phyloP scores from a whole-genome alignment of 1,284 basidiomycete genomes.

The Trametes sp. region DNA sequence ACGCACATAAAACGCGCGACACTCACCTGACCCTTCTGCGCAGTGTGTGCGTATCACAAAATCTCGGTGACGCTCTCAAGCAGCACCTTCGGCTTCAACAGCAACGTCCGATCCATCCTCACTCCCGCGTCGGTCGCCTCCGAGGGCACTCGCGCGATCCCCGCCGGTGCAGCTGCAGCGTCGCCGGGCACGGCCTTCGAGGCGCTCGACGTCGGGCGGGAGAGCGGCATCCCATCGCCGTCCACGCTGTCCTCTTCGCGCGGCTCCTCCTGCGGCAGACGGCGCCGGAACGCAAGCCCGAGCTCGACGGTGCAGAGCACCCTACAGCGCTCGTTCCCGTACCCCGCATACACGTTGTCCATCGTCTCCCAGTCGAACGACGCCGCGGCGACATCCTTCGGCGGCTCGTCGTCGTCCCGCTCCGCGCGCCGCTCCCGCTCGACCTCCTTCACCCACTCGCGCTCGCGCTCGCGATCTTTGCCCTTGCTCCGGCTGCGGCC shows the following conservation, averaged over 20 bases:
- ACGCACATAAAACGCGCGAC: neutral
- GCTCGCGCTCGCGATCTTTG: conserved; percentile 26
- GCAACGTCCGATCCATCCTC: conserved; percentile 38
- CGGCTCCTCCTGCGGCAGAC: conserved; percentile 22
- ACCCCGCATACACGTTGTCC: conserved; percentile 46
- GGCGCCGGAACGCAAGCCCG: conserved; percentile 42
- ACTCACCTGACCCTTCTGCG: conserved; percentile 4
- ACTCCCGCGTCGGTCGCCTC: conserved; percentile 22
- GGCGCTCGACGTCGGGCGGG: conserved; percentile 15
- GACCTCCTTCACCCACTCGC: conserved; percentile 33
- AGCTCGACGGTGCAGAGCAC: conserved; percentile 49
- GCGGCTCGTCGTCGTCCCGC: conserved; percentile 1
- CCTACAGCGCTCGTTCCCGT: conserved; percentile 37
- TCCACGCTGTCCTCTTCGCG: conserved; percentile 27
- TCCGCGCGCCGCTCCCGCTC: conserved; percentile 21
- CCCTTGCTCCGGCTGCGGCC: conserved; percentile 17
- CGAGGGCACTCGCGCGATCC: conserved; percentile 10
- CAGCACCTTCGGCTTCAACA: conserved; percentile 48
- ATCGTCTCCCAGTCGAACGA: conserved; percentile 41
- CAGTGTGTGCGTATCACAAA: conserved; percentile 29
- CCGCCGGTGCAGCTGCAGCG: conserved; percentile 14
- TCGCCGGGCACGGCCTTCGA: conserved; percentile 10
- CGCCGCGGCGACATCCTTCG: conserved; percentile 12
- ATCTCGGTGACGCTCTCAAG: conserved; percentile 45
- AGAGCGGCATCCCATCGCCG: conserved; percentile 27